Conservation (phyloP, 2,329 filamentous ascomycete genomes). For the Phialocephala sp. region DNA sequence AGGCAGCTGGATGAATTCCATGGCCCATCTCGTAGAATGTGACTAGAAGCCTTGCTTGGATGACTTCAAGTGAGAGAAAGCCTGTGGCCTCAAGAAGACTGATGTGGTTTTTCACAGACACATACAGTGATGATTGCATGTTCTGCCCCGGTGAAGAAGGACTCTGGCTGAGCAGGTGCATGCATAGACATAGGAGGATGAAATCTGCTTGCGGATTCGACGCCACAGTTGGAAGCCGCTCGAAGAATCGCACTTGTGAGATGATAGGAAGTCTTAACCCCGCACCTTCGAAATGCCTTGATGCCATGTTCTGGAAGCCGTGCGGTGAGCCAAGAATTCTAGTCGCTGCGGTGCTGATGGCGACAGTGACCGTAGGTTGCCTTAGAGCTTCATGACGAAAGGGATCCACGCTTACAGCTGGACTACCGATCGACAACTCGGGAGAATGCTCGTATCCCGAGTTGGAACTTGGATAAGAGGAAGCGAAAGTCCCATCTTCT, state of each 20-base stretch:
- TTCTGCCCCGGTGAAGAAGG: neutral
- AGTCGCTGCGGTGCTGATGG: neutral
- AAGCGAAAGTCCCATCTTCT: neutral
- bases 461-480: neutral
- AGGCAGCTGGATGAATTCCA: constrained; percentile 16
- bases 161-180: constrained; percentile 17
- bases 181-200: constrained; percentile 12
- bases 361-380: constrained; percentile 14
- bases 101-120: constrained; percentile 12
- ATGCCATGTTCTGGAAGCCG: constrained; percentile 4
- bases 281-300: constrained; percentile 16
- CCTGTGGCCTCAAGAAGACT: constrained; percentile 18
- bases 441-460: neutral
- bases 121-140: neutral
- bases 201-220: constrained; percentile 15
- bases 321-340: constrained; percentile 14
- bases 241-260: constrained; percentile 11
- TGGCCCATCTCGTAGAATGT: constrained; percentile 27
- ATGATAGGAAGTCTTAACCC: constrained; percentile 18
- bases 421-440: neutral
- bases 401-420: constrained; percentile 13
- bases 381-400: constrained; percentile 19
- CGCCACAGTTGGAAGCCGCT: constrained; percentile 11
- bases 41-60: constrained; percentile 20
- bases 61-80: constrained; percentile 11